A percentile compares a stretch with the other conserved stretches of the same genome.
phyloP scores from a whole-genome alignment of 495 filamentous ascomycete species.

The Penicillium silybi region DNA sequence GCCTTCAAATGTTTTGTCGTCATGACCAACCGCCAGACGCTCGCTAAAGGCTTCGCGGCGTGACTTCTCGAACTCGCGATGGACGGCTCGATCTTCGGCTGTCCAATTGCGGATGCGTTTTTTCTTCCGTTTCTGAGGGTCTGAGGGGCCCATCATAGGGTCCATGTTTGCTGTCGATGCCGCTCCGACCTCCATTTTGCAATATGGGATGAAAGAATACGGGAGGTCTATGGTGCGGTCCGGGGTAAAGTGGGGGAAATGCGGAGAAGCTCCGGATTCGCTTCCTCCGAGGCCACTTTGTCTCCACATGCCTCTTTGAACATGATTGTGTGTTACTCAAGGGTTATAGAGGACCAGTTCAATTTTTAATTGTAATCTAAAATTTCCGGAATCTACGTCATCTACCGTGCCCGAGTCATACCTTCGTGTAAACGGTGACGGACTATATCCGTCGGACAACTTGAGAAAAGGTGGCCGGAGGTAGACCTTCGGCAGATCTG shows the following conservation, averaged over 20 bases:
- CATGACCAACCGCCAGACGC: conserved; percentile 6
- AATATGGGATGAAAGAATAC: neutral
- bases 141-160: neutral
- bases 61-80: conserved; percentile 17
- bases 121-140: conserved; percentile 8
- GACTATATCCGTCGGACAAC: neutral
- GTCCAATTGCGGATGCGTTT: conserved; percentile 18
- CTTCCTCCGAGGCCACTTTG: neutral
- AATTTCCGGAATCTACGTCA: neutral
- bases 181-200: neutral
- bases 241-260: conserved; percentile 13
- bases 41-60: conserved; percentile 16
- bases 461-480: neutral
- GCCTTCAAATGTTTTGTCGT: neutral
- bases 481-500: neutral
- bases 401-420: neutral
- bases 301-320: neutral
- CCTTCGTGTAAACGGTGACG: too few species aligned
- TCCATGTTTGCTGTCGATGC: neutral
- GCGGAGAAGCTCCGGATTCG: conserved; percentile 7
- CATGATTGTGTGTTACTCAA: neutral
- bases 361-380: neutral
- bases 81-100: conserved; percentile 13
- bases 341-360: neutral
- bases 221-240: conserved; percentile 1